These are phyloP conservation scores for Lipomyces mesembrius DNA, from an alignment of 805 yeast genomes.

Conservation along the genomic window DNA sequence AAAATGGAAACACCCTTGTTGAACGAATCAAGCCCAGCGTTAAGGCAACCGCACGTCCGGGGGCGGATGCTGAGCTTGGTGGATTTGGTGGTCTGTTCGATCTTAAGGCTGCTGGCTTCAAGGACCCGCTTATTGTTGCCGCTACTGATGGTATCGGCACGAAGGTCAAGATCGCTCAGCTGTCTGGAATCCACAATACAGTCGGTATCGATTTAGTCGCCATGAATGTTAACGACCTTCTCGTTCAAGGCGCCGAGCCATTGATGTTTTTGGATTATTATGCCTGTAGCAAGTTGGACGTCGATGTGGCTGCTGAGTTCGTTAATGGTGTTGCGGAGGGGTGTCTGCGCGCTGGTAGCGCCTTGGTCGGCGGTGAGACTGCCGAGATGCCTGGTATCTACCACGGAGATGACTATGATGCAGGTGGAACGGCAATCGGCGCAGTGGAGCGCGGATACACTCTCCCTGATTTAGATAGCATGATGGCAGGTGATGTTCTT, in stretches of 20 bases:
- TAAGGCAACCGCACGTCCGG: constrained; percentile 89
- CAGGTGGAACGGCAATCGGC: constrained; percentile 98
- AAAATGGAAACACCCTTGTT: constrained; percentile 88
- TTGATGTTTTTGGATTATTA: constrained; percentile 92
- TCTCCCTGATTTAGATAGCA: constrained; percentile 68
- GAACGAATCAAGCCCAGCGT: constrained; percentile 89
- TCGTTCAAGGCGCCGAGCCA: constrained; percentile 99
- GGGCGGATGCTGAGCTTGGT: constrained; percentile 97
- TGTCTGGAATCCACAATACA: constrained; percentile 86
- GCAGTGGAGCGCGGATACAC: constrained; percentile 80
- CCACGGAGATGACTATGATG: constrained; percentile 92
- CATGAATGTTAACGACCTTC: constrained; percentile 96
- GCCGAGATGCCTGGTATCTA: constrained; percentile 99
- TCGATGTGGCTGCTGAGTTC: constrained; percentile 80
- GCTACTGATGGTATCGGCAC: constrained; percentile 99
- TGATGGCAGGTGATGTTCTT: constrained; percentile 79
- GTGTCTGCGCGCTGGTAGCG: constrained; percentile 93
- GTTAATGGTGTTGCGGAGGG: constrained; percentile 97
- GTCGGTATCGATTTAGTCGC: constrained; percentile 99
- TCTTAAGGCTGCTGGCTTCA: constrained; percentile 82
- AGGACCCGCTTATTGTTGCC: constrained; percentile 78
- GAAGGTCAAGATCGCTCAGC: constrained; percentile 91
- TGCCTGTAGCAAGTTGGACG: constrained; percentile 91
- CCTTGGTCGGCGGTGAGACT: constrained; percentile 98
- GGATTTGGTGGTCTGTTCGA: constrained; percentile 99